Percentiles rank a stretch among this genome's conserved stretches.
Conservation (phyloP, 352 stramenopile genomes). For the Globisporangium polare region DNA sequence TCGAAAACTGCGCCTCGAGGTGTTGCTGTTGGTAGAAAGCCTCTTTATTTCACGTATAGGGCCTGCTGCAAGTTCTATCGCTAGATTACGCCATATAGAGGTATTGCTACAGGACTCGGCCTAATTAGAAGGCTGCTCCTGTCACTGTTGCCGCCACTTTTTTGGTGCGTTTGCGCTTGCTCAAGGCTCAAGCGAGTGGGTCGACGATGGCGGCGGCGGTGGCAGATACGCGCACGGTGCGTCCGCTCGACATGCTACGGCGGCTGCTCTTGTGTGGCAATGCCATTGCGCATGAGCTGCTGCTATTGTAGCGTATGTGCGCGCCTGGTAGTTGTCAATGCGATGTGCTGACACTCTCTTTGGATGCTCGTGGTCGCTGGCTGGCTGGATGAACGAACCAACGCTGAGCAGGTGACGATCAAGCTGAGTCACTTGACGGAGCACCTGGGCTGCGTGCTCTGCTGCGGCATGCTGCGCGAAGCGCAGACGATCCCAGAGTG, state of each 20-base stretch:
- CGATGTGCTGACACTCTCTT: not conserved
- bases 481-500: conserved; percentile 82
- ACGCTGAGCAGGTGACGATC: conserved; percentile 37
- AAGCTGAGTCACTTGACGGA: conserved; percentile 49
- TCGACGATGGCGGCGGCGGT: conserved; percentile 12
- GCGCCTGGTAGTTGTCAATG: not conserved
- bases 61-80: not conserved
- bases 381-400: not conserved
- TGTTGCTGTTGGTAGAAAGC: not conserved
- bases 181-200: not conserved
- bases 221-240: conserved; percentile 27
- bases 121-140: not conserved
- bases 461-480: conserved; percentile 60
- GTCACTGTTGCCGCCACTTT: not conserved
- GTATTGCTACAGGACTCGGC: too few species aligned
- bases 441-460: conserved; percentile 66
- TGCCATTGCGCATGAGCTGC: not conserved
- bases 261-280: not conserved
- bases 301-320: not conserved
- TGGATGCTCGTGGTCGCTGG: conserved; percentile 11
- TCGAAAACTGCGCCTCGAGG: not conserved
- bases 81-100: too few species aligned
- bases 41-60: too few species aligned
- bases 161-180: conserved; percentile 4
- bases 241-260: not conserved